Evolutionary conservation across 202 grass and related monocot species (phyloP).

Genomic region (Tripidium arundinaceum): DNA sequence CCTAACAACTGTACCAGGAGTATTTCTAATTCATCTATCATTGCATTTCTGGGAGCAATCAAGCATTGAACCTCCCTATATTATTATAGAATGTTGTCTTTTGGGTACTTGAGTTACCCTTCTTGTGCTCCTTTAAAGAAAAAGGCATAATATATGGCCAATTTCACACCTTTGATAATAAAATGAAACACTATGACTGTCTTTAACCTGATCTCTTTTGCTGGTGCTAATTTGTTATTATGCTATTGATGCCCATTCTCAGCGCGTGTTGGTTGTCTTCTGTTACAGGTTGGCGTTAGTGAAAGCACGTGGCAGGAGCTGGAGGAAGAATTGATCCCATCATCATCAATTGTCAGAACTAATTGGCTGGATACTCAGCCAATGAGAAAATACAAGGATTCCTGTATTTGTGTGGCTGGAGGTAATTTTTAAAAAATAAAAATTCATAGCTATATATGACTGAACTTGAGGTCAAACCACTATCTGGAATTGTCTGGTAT

Average conservation of each 20-base stretch:
- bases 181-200: not conserved
- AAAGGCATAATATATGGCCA: not conserved
- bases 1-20: constrained; percentile 9
- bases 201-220: not conserved
- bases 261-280: constrained; percentile 38
- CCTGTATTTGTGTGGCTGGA: constrained; percentile 79
- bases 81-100: not conserved
- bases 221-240: constrained; percentile 6
- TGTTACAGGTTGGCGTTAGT: constrained; percentile 69
- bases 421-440: constrained; percentile 41
- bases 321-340: constrained; percentile 98
- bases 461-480: no score
- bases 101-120: not conserved
- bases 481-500: constrained; percentile 10
- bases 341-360: constrained; percentile 65
- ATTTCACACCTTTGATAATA: not conserved
- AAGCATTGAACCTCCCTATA: not conserved
- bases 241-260: not conserved
- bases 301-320: constrained; percentile 93
- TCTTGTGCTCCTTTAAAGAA: not conserved
- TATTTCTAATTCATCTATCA: constrained; percentile 13
- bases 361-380: constrained; percentile 90
- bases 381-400: constrained; percentile 61
- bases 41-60: constrained; percentile 8
- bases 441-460: not conserved